Evolutionary conservation across 176 grass and related monocot species (phyloP).

Genomic region (Rhipidocladum racemiflorum): DNA sequence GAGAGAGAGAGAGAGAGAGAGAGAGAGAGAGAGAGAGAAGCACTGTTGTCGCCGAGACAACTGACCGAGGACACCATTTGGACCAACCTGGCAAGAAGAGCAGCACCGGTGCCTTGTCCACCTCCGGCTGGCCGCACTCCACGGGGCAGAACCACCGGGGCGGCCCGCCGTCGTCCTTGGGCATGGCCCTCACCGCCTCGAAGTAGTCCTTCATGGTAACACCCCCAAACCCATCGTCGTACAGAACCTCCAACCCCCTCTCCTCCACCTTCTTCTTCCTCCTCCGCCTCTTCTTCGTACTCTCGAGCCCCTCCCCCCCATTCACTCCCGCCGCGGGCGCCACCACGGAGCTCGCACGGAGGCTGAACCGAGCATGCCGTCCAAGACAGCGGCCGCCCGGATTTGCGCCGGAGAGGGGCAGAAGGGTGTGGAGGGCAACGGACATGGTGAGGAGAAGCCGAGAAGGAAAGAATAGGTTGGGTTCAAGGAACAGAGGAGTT

Average conservation of each 20-base stretch:
- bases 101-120: constrained; percentile 63
- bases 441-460: background rate
- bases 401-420: background rate
- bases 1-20: too few species aligned
- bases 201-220: constrained; percentile 79
- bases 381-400: background rate
- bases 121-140: constrained; percentile 47
- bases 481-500: too few species aligned
- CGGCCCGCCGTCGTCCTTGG: constrained; percentile 60
- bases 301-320: background rate
- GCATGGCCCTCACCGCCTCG: constrained; percentile 52
- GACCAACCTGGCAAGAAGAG: constrained; percentile 83
- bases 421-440: background rate
- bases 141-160: constrained; percentile 90
- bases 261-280: background rate
- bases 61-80: too few species aligned
- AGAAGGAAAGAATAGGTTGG: too few species aligned
- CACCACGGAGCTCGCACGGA: background rate
- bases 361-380: background rate
- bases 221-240: constrained; percentile 80
- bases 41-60: too few species aligned
- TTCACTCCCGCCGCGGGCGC: background rate
- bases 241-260: constrained; percentile 43
- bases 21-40: too few species aligned
- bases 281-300: background rate